These are phyloP conservation scores for Ambrosiella cleistominuta DNA, from an alignment of 2,329 filamentous ascomycete species.

Conservation along the genomic window DNA sequence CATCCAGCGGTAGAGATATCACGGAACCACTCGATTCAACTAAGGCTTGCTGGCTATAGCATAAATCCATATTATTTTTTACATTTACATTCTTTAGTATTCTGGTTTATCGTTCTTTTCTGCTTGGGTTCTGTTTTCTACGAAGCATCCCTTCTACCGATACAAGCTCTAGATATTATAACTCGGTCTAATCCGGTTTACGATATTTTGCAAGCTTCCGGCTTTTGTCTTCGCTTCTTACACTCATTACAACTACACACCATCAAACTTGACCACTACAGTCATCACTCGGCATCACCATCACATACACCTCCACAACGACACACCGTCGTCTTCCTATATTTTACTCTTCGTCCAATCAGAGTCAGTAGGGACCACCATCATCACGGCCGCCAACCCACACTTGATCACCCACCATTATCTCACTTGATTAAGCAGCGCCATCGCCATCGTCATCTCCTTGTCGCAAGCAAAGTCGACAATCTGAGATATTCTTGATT, in stretches of 20 bases:
- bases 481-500: not conserved
- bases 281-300: not conserved
- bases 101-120: not conserved
- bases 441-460: not conserved
- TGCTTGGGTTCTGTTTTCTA: not conserved
- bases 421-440: not conserved
- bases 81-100: not conserved
- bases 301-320: not conserved
- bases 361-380: not conserved
- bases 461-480: not conserved
- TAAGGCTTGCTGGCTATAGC: not conserved
- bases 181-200: not conserved
- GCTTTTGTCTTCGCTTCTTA: not conserved
- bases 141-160: not conserved
- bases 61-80: not conserved
- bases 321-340: not conserved
- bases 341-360: not conserved
- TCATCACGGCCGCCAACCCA: not conserved
- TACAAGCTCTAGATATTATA: not conserved
- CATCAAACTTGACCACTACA: not conserved
- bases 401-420: not conserved
- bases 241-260: not conserved
- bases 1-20: constrained; percentile 1
- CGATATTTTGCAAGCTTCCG: not conserved
- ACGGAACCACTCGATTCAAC: not conserved